phyloP scores from a whole-genome alignment of 352 stramenopile genomes.

The Pythium coloratum region DNA sequence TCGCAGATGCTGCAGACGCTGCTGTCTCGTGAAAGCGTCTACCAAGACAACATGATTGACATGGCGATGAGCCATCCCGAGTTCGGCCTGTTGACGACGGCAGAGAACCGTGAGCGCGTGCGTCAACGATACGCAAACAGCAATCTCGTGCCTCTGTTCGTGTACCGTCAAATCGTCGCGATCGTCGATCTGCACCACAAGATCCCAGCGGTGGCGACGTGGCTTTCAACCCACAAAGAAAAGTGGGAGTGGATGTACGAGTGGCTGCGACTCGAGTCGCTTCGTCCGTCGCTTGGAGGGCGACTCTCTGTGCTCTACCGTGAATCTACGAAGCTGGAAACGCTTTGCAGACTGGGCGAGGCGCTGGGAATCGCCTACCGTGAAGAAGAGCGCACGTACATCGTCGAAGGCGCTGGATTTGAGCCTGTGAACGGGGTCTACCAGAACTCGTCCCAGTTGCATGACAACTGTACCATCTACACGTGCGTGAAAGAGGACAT shows the following conservation, averaged over 20 bases:
- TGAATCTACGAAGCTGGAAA: constrained; percentile 75
- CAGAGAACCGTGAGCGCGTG: constrained; percentile 64
- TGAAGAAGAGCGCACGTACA: constrained; percentile 81
- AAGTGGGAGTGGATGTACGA: constrained; percentile 88
- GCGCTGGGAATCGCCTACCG: constrained; percentile 60
- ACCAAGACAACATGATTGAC: constrained; percentile 65
- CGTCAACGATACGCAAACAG: constrained; percentile 65
- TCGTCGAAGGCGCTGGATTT: constrained; percentile 89
- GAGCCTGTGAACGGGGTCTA: constrained; percentile 94
- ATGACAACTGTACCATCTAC: constrained; percentile 81
- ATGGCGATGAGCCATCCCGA: constrained; percentile 63
- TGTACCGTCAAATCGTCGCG: constrained; percentile 76
- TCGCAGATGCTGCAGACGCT: constrained; percentile 61
- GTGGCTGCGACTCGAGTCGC: constrained; percentile 84
- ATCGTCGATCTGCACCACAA: constrained; percentile 72
- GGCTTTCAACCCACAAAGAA: constrained; percentile 50
- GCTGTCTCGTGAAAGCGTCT: constrained; percentile 58
- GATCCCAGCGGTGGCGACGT: constrained; percentile 51
- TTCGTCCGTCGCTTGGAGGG: constrained; percentile 76
- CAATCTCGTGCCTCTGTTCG: constrained; percentile 71
- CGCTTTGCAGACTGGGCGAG: constrained; percentile 63
- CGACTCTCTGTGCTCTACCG: constrained; percentile 61
- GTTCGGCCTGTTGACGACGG: constrained; percentile 69
- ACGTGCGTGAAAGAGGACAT: constrained; percentile 58
- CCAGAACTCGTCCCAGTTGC: constrained; percentile 72